phyloP scores from a whole-genome alignment of 768 basidiomycete genomes.

The Fistulinella prunicolor region DNA sequence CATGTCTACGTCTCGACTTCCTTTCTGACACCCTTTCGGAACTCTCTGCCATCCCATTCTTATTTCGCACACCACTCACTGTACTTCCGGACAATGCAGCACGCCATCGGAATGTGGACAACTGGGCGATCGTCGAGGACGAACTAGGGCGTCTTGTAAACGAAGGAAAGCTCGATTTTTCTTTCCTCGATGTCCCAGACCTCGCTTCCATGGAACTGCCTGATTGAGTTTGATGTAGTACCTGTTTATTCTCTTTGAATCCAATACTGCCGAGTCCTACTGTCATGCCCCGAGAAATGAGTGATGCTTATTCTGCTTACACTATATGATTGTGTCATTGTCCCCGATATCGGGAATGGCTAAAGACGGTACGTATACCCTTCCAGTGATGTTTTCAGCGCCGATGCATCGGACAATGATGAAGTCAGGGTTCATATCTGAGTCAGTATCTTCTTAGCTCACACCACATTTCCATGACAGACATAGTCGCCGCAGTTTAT shows the following conservation, averaged over 20 bases:
- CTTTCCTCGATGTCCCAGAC: slow-evolving; percentile 21
- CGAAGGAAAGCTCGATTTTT: slow-evolving; percentile 26
- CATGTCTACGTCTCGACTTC: slow-evolving; percentile 12
- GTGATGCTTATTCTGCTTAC: no score
- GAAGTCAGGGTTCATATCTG: no score
- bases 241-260: slow-evolving; percentile 1
- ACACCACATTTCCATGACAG: no score
- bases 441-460: no score
- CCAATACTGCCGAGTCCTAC: no score
- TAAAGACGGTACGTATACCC: no score
- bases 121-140: slow-evolving; percentile 21
- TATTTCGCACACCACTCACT: slow-evolving; percentile 23
- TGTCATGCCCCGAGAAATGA: no score
- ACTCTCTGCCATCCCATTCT: slow-evolving; percentile 31
- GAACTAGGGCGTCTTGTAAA: slow-evolving; percentile 19
- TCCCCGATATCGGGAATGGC: no score
- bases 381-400: no score
- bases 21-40: slow-evolving; percentile 14
- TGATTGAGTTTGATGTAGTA: slow-evolving; percentile 4
- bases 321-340: no score
- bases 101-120: not conserved
- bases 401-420: no score
- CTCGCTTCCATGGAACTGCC: slow-evolving; percentile 14
- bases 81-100: not conserved
- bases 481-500: not conserved